phyloP scores from a whole-genome alignment of 371 early-diverging fungal genomes.

The Mucor velutinosus region DNA sequence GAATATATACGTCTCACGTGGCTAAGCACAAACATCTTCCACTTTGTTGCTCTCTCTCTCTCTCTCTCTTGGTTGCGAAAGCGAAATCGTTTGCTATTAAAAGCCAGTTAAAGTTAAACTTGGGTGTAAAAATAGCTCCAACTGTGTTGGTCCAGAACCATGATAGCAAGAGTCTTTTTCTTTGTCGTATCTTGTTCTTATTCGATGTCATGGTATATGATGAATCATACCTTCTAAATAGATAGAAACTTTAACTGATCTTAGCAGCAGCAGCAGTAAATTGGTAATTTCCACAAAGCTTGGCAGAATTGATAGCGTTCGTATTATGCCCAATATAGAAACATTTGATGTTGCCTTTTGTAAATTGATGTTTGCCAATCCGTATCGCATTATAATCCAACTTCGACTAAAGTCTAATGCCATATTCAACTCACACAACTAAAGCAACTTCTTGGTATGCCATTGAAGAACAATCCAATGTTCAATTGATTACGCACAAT shows the following conservation, averaged over 20 bases:
- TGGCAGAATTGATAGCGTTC: neutral
- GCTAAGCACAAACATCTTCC: neutral
- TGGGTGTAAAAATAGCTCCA: neutral
- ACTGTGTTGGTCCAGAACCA: neutral
- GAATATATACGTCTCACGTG: neutral
- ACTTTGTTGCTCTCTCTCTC: neutral
- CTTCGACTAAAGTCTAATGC: neutral
- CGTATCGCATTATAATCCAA: neutral
- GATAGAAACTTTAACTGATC: neutral
- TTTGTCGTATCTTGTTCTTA: neutral
- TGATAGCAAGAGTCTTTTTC: neutral
- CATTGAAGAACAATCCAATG: neutral
- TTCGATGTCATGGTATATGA: neutral
- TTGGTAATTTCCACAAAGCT: neutral
- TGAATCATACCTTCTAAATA: neutral
- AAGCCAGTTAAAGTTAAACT: neutral
- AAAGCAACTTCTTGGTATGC: neutral
- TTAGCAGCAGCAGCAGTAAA: neutral
- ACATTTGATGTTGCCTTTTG: neutral
- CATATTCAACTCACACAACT: neutral
- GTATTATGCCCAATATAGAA: neutral
- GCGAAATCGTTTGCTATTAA: neutral
- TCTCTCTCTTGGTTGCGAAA: neutral
- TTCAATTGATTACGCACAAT: neutral
- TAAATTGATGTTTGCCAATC: neutral